A percentile compares a stretch with the other conserved stretches of the same genome.
phyloP scores from a whole-genome alignment of 31 red algal species.

The Bonnemaisonia californica region DNA sequence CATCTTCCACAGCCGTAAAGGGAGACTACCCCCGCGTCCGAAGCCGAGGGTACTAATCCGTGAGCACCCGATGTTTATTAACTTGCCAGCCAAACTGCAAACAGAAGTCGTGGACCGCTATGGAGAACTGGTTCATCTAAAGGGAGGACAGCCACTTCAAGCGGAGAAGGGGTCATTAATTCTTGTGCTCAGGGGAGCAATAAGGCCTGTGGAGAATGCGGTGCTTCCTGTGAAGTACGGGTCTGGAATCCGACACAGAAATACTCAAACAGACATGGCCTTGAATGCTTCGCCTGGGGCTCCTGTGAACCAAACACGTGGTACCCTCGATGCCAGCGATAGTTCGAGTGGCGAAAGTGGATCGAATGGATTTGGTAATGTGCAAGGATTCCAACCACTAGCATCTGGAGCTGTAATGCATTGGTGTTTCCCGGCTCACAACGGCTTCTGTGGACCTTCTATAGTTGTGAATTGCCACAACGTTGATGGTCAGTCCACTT shows the following conservation, averaged over 20 bases:
- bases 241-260: not conserved
- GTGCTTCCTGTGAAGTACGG: conserved; percentile 27
- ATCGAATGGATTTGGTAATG: conserved; percentile 19
- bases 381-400: conserved; percentile 24
- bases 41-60: conserved; percentile 50
- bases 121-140: conserved; percentile 68
- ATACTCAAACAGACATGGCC: conserved; percentile 11
- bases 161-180: conserved; percentile 59
- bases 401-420: conserved; percentile 68
- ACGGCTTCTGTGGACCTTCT: conserved; percentile 67
- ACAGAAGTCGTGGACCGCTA: conserved; percentile 56
- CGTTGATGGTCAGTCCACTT: not conserved
- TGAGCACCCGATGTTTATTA: conserved; percentile 65
- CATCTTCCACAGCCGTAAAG: conserved; percentile 20
- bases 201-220: conserved; percentile 58
- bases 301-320: not conserved
- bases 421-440: conserved; percentile 78
- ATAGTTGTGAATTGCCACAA: conserved; percentile 41
- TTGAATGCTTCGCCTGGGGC: not conserved
- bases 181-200: conserved; percentile 59
- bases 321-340: not conserved
- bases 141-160: conserved; percentile 54
- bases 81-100: conserved; percentile 26
- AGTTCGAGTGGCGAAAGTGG: conserved; percentile 26
- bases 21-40: conserved; percentile 24